Evolutionary conservation across 2,329 filamentous ascomycete species (phyloP), one percentile per base, ranked within the genome.

Genomic region (Arthrobotrys pseudoclavata): DNA sequence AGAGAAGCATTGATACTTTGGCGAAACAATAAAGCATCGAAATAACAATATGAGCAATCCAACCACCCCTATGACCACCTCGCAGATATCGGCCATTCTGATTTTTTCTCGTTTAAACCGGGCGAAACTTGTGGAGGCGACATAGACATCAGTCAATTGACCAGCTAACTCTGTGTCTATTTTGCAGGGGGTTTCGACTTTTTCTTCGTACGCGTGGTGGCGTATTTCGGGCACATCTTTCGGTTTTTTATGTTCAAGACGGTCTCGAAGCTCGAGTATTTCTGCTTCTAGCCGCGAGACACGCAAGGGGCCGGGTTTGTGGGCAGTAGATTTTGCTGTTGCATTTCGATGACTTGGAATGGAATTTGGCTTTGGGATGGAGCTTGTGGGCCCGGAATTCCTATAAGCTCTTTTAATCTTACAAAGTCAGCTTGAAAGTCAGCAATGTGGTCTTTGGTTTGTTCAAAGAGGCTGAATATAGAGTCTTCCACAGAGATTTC

Each of bases 391-490:
- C n/a, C n/a, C n/a, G n/a, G n/a, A n/a, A 3, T 15, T 26, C 2
- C 20, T n/a, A 12, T 40, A 60, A 6, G 12, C 20, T 4, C 55
- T 26, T 42, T 60, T 5, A 60, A 15, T 5, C 4, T 60, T 42
- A 34, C 55, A 26, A 24, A 42, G 2, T 60, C 55, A 7, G 55
- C 55, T 20, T 42, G 55, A 29, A 60, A 60, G 2, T 60, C 55
- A 12, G 6, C 22, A 12, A 60, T 60, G 2, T 60, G 55, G 13
- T 60, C 34, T 26, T 60, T 34, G 34, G 42, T 60, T 10, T 42
- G 55, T n/a, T 60, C 22, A 15, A 60, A 34, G 10, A 60, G 55
- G 34, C 24, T 26, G 20, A 60, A 42, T 9, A 42, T 60, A n/a
- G 20, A 42, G 13, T 42, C 55, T 2, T 60, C 55, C 20, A 20